Evolutionary conservation across 192 early-diverging fungal genomes (phyloP).

Genomic region (Backusella tuberculispora): DNA sequence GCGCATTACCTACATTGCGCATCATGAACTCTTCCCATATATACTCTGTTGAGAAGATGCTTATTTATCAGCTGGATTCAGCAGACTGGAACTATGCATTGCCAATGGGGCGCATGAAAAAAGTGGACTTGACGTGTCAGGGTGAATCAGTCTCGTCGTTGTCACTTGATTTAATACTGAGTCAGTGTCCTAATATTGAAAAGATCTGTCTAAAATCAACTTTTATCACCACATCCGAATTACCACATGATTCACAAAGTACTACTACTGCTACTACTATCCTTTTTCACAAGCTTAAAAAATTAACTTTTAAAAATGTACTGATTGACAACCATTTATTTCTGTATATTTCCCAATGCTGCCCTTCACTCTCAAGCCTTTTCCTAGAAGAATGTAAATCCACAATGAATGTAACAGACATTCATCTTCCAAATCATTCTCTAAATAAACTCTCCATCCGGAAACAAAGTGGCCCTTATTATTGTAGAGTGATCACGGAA

Average conservation of each 20-base stretch:
- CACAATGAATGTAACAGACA: neutral
- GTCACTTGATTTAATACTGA: conserved; percentile 1
- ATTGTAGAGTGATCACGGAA: neutral
- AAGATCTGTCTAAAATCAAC: neutral
- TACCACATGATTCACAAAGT: neutral
- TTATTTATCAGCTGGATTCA: neutral
- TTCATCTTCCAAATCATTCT: neutral
- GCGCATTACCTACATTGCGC: neutral
- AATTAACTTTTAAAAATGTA: neutral
- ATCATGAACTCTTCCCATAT: neutral
- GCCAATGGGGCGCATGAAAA: neutral
- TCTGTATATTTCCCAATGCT: neutral
- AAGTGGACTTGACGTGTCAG: neutral
- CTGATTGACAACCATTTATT: neutral
- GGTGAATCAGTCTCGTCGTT: neutral
- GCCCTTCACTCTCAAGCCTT: neutral
- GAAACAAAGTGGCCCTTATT: neutral
- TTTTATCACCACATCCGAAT: neutral
- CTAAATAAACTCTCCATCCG: neutral
- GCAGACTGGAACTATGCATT: neutral
- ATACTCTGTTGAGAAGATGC: neutral
- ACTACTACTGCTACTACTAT: neutral
- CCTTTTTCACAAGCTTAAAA: neutral
- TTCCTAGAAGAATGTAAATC: neutral
- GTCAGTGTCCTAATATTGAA: neutral